Base-by-base conservation (phyloP, 129 eudicot species). In the Kitagawia praeruptora region DNA sequence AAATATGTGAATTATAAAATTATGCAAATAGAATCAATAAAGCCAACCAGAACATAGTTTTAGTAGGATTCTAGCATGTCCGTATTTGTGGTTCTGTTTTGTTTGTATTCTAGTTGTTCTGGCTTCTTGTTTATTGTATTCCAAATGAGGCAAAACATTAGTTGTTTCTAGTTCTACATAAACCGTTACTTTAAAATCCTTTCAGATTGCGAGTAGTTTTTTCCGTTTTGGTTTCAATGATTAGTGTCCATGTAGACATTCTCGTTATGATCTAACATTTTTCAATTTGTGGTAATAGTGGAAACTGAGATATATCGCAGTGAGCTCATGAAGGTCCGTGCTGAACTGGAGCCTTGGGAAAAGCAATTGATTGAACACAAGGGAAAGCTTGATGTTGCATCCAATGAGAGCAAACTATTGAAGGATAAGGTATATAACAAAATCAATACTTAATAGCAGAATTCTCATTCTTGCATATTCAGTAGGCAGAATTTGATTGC, bases 301-400 rank as follows among this genome's bases (percentile, higher is more conserved):
- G 98, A 95, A 86, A 92, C 98, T 15, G 98, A 95, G 90, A 83
- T 34, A 73, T 92, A 86, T 78, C 92, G 89, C 49, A 42, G 82
- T 64, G 94, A 95, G 87, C 88, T 92, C 78, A 83, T 88, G 37
- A 90, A 86, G 79, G 92, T 92, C 80, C 97, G 97, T 53, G 79
- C 88, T 77, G 93, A 95, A 78, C 78, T 95, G 40, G 89, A 92
- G 80, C 98, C 98, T 44, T 95, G 98, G 98, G 98, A 95, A 76
- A 89, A 88, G 71, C 89, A 95, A 54, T 74, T 95, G 81, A 90
- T 95, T 82, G 96, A 95, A 81, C 91, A 91, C 79, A 89, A 85
- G 75, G 96, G 97, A 58, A 90, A 95, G 76, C 92, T 95, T 85
- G 96, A 90, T 71, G 97, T 95, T 85, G 97, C 98, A 78, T 83